phyloP scores from a whole-genome alignment of 2,329 filamentous ascomycete genomes.

The Aphanocladium album region DNA sequence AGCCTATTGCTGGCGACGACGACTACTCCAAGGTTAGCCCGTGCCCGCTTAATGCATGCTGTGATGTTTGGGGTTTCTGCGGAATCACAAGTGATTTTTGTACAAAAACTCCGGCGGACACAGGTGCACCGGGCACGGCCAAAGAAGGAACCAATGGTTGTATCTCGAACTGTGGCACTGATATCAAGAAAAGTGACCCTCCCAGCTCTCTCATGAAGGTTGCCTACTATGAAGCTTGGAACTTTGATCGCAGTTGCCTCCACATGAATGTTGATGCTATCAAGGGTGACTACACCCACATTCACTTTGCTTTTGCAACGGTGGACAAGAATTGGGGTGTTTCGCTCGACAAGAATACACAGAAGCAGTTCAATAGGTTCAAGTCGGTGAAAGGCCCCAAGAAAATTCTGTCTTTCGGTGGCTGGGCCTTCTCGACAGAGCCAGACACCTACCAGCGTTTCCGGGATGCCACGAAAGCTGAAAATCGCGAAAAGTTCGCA shows the following conservation, averaged over 20 bases:
- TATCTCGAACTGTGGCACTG: slow-evolving; percentile 25
- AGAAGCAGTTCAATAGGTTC: slow-evolving; percentile 20
- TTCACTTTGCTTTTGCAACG: slow-evolving; percentile 33
- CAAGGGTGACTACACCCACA: slow-evolving; percentile 23
- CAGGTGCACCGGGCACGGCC: slow-evolving; percentile 33
- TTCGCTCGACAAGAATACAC: slow-evolving; percentile 13
- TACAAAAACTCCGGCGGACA: slow-evolving; percentile 19
- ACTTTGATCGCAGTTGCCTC: slow-evolving; percentile 26
- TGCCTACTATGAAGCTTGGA: slow-evolving; percentile 31
- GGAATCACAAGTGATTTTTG: slow-evolving; percentile 37
- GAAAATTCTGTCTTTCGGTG: slow-evolving; percentile 25
- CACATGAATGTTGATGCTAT: slow-evolving; percentile 18
- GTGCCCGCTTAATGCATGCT: slow-evolving; percentile 26
- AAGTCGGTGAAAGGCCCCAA: slow-evolving; percentile 17
- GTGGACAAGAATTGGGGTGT: slow-evolving; percentile 21
- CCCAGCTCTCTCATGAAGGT: slow-evolving; percentile 14
- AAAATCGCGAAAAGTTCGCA: slow-evolving; percentile 29
- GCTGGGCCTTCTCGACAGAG: slow-evolving; percentile 22
- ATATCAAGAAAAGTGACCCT: slow-evolving; percentile 18
- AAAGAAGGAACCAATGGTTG: slow-evolving; percentile 23
- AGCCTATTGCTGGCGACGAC: slow-evolving; percentile 21
- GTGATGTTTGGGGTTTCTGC: slow-evolving; percentile 37
- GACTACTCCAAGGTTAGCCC: slow-evolving; percentile 24
- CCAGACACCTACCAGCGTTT: slow-evolving; percentile 16
- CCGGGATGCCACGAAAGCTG: slow-evolving; percentile 15